Evolutionary conservation across 345 rosid species (phyloP), one percentile per base, ranked within the genome.

Genomic region (Sonneratia alba): DNA sequence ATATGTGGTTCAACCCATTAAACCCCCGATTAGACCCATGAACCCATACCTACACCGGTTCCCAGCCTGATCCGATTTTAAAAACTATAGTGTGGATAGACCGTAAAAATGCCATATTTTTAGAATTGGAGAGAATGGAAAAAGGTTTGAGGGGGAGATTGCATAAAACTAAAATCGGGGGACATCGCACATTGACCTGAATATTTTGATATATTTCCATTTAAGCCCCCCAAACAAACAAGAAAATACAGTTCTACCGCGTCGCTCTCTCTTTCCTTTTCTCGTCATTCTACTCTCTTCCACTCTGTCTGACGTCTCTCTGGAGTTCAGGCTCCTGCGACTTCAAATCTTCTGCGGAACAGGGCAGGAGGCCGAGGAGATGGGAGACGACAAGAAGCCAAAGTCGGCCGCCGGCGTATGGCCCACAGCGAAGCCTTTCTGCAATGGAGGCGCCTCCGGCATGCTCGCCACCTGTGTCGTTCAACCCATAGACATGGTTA

Each of bases 381-480:
- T 87, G 91, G 85, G 83, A 74, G 93, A 85, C 67, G 89, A 80
- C 82, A 90, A 92, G 96, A 92, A 68, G 36, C 55, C 70, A 34
- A 68, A 86, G 79, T 67, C 75, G 42, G 66, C 92, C 1, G 42
- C 70, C 45, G 87, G 98, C 61, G 88, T 85, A 1, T 95, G 99
- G 99, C 85, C 83, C 40, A 78, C 88, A 13, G 79, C 89, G 10
- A 92, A 90, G 86, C 99, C 99, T 7, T 95, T 95, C 77, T 90
- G 84, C 73, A 95, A 95, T 83, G 99, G 99, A 4, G 99, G 99
- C 45, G 80, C 89, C 71, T 90, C 99, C 47, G 99, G 99, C 40
- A 95, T 95, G 99, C 96, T 92, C 67, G 99, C 99, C 34, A 95
- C 99, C 78, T 92, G 97, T 79, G 98, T 91, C 78, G 86, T 95